phyloP scores from a whole-genome alignment of 179 eudicot species.

The Spinacia oleracea region DNA sequence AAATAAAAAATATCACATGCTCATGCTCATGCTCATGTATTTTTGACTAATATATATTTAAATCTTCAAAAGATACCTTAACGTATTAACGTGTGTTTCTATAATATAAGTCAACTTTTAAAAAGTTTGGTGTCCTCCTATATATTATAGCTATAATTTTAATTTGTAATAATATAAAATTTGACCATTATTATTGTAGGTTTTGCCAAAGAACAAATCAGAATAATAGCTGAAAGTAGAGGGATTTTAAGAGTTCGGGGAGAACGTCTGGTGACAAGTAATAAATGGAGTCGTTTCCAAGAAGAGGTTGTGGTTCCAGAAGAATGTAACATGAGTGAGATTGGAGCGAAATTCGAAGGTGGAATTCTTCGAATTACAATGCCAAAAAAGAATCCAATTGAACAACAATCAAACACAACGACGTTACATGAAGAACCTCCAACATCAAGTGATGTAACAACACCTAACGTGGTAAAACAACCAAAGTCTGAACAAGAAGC shows the following conservation, averaged over 20 bases:
- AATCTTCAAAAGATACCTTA: no score
- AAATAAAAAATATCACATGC: no score
- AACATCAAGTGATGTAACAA: slow-evolving; percentile 4
- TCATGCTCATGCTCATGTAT: no score
- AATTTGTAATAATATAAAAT: no score
- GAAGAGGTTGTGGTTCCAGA: slow-evolving; percentile 55
- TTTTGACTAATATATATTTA: no score
- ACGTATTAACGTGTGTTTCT: no score
- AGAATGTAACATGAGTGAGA: slow-evolving; percentile 39
- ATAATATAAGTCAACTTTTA: no score
- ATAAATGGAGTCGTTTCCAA: slow-evolving; percentile 63
- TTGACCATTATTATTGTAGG: slow-evolving; percentile 40
- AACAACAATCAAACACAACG: not conserved
- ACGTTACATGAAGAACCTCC: not conserved
- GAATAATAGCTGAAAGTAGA: slow-evolving; percentile 53
- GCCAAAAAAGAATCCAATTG: slow-evolving; percentile 35
- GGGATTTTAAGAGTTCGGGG: slow-evolving; percentile 55
- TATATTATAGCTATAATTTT: no score
- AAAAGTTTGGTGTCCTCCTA: no score
- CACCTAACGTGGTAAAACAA: not conserved
- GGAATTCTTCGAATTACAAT: slow-evolving; percentile 52
- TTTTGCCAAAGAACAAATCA: slow-evolving; percentile 58
- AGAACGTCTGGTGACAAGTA: slow-evolving; percentile 45
- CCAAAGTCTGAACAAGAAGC: not conserved
- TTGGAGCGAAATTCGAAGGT: slow-evolving; percentile 62